A percentile compares a stretch with the other conserved stretches of the same genome.
phyloP scores from a whole-genome alignment of 768 basidiomycete genomes.

The Suillus luteus region DNA sequence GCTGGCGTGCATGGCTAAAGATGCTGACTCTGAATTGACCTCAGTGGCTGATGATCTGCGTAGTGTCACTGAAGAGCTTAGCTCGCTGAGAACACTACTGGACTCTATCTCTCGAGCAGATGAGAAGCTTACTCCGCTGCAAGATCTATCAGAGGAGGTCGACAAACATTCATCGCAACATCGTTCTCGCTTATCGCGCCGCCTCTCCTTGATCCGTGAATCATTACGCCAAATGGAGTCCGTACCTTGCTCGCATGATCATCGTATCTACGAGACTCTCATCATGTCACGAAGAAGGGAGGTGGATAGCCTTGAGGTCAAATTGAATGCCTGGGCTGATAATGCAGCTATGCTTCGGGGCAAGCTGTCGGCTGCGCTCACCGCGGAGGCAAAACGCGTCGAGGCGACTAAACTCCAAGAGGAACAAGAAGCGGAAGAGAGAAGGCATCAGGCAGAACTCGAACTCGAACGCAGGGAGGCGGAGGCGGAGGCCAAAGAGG shows the following conservation, averaged over 20 bases:
- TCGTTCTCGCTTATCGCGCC: constrained; percentile 43
- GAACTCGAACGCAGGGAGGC: constrained; percentile 13
- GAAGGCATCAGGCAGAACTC: constrained; percentile 19
- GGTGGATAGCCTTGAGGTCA: constrained; percentile 53
- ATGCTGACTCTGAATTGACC: constrained; percentile 47
- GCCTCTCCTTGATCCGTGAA: constrained; percentile 56
- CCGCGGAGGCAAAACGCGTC: constrained; percentile 43
- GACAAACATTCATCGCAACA: constrained; percentile 37
- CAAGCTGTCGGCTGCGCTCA: constrained; percentile 40
- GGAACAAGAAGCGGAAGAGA: constrained; percentile 31
- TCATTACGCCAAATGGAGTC: constrained; percentile 58
- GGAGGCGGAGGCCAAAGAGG: constrained; percentile 32
- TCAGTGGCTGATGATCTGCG: constrained; percentile 41
- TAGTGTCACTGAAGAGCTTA: constrained; percentile 41
- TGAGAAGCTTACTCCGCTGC: constrained; percentile 39
- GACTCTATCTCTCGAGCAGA: constrained; percentile 28
- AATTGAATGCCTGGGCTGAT: constrained; percentile 51
- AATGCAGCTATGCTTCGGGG: constrained; percentile 32
- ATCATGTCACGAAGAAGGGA: constrained; percentile 50
- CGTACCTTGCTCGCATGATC: constrained; percentile 43
- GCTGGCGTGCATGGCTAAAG: constrained; percentile 54
- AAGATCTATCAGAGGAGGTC: constrained; percentile 36
- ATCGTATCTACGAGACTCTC: constrained; percentile 47
- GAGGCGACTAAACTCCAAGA: constrained; percentile 40
- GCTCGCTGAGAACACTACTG: constrained; percentile 39